These are phyloP conservation scores for Penicillium janthinellum DNA, from an alignment of 2,329 filamentous ascomycete genomes.

Conservation along the genomic window DNA sequence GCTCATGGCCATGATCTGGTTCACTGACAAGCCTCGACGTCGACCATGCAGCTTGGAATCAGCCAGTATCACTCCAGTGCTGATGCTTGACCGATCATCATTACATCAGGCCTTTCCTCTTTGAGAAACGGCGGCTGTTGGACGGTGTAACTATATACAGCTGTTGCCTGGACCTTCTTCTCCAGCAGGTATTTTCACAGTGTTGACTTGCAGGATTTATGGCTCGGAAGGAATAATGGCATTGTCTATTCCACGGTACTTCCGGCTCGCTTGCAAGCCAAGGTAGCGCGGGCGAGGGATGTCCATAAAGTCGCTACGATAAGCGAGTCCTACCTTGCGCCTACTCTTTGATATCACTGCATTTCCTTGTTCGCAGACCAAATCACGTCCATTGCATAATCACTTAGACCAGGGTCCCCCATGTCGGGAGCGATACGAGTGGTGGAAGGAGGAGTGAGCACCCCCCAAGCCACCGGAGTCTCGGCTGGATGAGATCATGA, in stretches of 20 bases:
- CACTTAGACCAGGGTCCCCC: constrained; percentile 3
- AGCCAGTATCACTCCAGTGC: neutral
- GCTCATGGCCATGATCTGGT: constrained; percentile 12
- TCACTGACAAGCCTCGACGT: constrained; percentile 9
- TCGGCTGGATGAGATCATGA: constrained; percentile 29
- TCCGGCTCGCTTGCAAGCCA: neutral
- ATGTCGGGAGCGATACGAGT: constrained; percentile 1
- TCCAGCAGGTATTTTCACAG: neutral
- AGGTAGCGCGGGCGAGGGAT: neutral
- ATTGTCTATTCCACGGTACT: neutral
- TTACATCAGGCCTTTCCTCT: constrained; percentile 23
- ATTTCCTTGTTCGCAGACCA: neutral
- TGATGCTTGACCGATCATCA: constrained; percentile 17
- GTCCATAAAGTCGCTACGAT: neutral
- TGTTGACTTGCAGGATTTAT: neutral
- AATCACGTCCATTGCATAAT: constrained; percentile 2
- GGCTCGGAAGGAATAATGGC: neutral
- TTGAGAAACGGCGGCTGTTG: constrained; percentile 1
- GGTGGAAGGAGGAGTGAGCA: constrained; percentile 4
- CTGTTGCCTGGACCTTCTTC: neutral
- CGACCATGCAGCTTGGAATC: constrained; percentile 5
- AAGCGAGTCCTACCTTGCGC: constrained; percentile 1
- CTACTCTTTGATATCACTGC: neutral
- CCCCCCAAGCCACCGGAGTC: constrained; percentile 8
- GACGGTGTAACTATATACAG: constrained; percentile 13